These are phyloP conservation scores for Castanospermum australe DNA, from an alignment of 306 rosid species.

Conservation along the genomic window DNA sequence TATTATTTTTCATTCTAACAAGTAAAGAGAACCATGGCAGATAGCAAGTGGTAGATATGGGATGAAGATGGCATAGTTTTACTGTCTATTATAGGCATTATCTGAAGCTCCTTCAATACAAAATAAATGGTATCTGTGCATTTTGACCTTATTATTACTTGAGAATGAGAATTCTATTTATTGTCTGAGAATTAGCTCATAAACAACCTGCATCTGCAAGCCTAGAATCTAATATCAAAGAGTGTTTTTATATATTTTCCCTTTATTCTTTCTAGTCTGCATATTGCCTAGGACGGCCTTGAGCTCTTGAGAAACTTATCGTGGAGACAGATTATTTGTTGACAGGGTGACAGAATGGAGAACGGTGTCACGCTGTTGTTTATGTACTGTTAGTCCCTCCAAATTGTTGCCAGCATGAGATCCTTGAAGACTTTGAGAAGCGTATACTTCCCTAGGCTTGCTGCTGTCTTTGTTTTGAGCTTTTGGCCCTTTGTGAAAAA, in stretches of 20 bases:
- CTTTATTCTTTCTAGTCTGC: neutral
- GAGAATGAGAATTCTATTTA: neutral
- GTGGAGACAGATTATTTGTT: neutral
- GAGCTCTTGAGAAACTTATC: neutral
- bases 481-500: neutral
- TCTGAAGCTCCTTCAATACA: neutral
- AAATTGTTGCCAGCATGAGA: slow-evolving; percentile 5
- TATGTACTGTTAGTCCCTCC: neutral
- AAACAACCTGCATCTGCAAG: neutral
- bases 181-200: neutral
- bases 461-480: neutral
- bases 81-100: neutral
- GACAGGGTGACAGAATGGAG: slow-evolving; percentile 2
- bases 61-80: neutral
- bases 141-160: neutral
- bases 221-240: neutral
- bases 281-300: neutral
- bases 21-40: neutral
- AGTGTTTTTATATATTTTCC: neutral
- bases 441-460: neutral
- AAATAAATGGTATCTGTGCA: neutral
- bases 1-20: neutral
- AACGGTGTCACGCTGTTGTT: too few relatives aligned
- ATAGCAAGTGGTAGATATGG: neutral
- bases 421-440: neutral